A percentile compares a stretch with the other conserved stretches of the same genome.
These are phyloP conservation scores for Trametes punicea DNA, from an alignment of 768 basidiomycete species.

Conservation along the genomic window DNA sequence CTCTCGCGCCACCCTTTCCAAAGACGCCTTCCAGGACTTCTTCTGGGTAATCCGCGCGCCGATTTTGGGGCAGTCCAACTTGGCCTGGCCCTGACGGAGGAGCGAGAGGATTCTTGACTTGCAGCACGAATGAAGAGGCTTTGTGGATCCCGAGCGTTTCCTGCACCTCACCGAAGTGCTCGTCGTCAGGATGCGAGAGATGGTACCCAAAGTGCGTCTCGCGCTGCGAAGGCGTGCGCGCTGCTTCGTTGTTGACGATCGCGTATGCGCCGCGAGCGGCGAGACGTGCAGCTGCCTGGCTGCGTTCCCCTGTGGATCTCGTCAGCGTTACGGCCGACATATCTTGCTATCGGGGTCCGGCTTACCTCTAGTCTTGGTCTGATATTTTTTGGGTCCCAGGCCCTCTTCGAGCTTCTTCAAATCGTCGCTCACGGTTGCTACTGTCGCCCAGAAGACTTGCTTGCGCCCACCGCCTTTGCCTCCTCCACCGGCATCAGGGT, in stretches of 20 bases:
- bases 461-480: constrained; percentile 36
- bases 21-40: constrained; percentile 48
- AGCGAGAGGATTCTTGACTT: constrained; percentile 60
- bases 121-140: constrained; percentile 53
- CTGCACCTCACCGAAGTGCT: constrained; percentile 52
- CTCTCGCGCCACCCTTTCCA: constrained; percentile 40
- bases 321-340: neutral
- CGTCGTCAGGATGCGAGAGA: constrained; percentile 46
- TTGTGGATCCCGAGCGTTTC: constrained; percentile 49
- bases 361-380: constrained; percentile 59
- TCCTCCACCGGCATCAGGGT: constrained; percentile 34
- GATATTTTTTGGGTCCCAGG: constrained; percentile 49
- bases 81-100: constrained; percentile 35
- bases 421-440: constrained; percentile 50
- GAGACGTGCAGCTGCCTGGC: constrained; percentile 49
- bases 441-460: constrained; percentile 51
- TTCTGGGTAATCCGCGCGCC: constrained; percentile 44
- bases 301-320: constrained; percentile 39
- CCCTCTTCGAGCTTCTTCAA: constrained; percentile 44
- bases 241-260: constrained; percentile 49
- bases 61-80: constrained; percentile 28
- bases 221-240: constrained; percentile 41
- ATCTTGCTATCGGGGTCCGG: neutral
- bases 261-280: constrained; percentile 59
- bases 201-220: constrained; percentile 57